Base-by-base conservation (phyloP, 2,329 filamentous ascomycete genomes). In the Raffaelea albimanens region DNA sequence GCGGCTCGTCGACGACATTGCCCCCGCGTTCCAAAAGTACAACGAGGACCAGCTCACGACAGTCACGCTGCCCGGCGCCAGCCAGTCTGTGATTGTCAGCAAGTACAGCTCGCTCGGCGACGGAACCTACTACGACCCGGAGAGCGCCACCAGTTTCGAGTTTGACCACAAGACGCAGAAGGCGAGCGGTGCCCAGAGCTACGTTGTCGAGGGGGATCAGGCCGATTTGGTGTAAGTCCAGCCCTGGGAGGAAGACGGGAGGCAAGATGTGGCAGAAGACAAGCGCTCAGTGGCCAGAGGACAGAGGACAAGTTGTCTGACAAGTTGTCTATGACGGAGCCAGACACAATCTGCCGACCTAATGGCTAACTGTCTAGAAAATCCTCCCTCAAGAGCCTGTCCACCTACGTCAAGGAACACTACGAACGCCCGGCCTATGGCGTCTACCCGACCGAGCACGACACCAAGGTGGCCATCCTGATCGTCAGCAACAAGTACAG, bases 401-500 rank as follows among this genome's bases (percentile, higher is more conserved):
- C 76, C 21, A 67, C 76, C 33, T 91, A 97, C 62, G 82, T 88
- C 48, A 73, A 79, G 55, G 93, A 98, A 65, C 93, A 98, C 70
- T 98, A 90, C 63, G 82, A 87, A 10, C 84, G 80, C 58, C 85
- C 83, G 46, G 81, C 85, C 13, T 84, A 85, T 56, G 88, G 90
- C 55, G 87, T 87, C 43, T 96, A 87, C 64, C 87, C 91, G 11
- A 82, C 80, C 56, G 79, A 87, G 57, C 73, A 83, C 54, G 86
- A 91, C 63, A 77, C 78, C 23, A 80, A 82, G 57, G 67, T 97
- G 51, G 87, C 89, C 43, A 73, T 96, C 54, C 67, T 95, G 47
- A 80, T 95, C 44, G 90, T 95, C 43, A 87, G 90, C 48, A 96
- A 93, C 73, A 96, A 96, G 67, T 97, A 97, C 72, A 95, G 87